phyloP scores from a whole-genome alignment of 2,329 filamentous ascomycete genomes.

The Botrytis cinerea region DNA sequence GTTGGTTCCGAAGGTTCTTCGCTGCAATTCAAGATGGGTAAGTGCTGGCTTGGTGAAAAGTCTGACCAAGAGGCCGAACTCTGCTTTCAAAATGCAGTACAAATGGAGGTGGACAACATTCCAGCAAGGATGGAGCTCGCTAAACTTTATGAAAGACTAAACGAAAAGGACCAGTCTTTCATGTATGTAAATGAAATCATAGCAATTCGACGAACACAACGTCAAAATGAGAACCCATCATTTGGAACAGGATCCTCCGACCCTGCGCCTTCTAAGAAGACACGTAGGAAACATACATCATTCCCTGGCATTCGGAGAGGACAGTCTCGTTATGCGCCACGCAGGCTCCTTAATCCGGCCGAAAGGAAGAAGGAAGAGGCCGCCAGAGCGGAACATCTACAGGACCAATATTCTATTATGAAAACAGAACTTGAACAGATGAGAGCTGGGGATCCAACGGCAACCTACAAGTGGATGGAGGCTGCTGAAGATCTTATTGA shows the following conservation, averaged over 20 bases:
- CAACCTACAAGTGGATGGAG: slow-evolving; percentile 54
- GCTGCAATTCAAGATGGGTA: slow-evolving; percentile 48
- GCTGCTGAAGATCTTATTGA: slow-evolving; percentile 61
- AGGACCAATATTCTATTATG: slow-evolving; percentile 46
- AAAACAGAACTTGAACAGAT: slow-evolving; percentile 44
- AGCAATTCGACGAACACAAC: slow-evolving; percentile 40
- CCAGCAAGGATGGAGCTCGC: slow-evolving; percentile 78
- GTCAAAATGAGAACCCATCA: slow-evolving; percentile 51
- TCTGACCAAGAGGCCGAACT: slow-evolving; percentile 71
- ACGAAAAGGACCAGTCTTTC: slow-evolving; percentile 73
- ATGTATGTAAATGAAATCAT: slow-evolving; percentile 76
- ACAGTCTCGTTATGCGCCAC: slow-evolving; percentile 15
- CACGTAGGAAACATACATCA: slow-evolving; percentile 4
- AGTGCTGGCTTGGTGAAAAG: slow-evolving; percentile 67
- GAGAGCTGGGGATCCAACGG: slow-evolving; percentile 35
- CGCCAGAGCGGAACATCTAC: slow-evolving; percentile 40
- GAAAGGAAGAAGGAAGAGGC: slow-evolving; percentile 45
- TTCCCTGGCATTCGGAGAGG: slow-evolving; percentile 9
- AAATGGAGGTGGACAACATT: slow-evolving; percentile 69
- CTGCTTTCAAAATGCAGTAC: slow-evolving; percentile 73
- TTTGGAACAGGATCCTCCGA: slow-evolving; percentile 28
- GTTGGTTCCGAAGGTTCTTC: slow-evolving; percentile 52
- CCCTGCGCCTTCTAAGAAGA: slow-evolving; percentile 23
- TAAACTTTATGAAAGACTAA: slow-evolving; percentile 77
- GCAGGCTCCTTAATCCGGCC: slow-evolving; percentile 32